Base-by-base conservation (phyloP, 164 flowering plant genomes). In the Tetrastigma voinierianum region DNA sequence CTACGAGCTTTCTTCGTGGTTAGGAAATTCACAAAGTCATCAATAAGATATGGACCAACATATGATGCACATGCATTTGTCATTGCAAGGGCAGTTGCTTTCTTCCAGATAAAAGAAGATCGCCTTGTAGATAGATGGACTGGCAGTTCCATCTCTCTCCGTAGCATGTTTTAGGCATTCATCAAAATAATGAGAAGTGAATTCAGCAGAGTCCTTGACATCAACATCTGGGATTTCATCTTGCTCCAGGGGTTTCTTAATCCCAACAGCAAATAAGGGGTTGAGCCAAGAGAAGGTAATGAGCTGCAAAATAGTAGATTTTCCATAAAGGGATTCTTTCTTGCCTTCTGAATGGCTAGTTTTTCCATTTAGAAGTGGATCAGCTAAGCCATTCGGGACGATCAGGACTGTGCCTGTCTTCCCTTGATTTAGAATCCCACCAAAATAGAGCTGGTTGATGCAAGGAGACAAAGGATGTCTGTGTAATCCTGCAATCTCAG, bases 221-320 rank as follows among this genome's bases (percentile, higher is more conserved):
- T 83, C 79, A 13, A 93, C 79, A 56, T 89, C 87, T 17, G 98
- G 98, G 46, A 93, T 73, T 7, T 91, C 93, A 68, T 86, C 85
- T 67, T 73, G 87, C 59, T 89, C 93, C 0, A 93, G 89, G 14
- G 98, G 85, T 80, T 87, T 91, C 79, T 81, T 83, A 59, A 63
- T 56, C 20, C 98, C 97, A 48, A 81, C 75, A 25, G 81, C 78
- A 73, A 93, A 91, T 65, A 91, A 71, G 46, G 96, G 93, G 64
- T 82, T 91, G 60, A 91, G 87, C 98, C 98, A 93, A 32, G 98
- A 91, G 81, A 89, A 93, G 68, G 94, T 89, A 21, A 93, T 60
- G 3, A 88, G 91, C 62, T 89, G 93, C 63, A 84, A 53, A 67
- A 89, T 59, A 51, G 82, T 82, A 64, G 98, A 90, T 68, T 73